Base-by-base conservation (phyloP, 371 early-diverging fungal genomes). In the Rhizopus arrhizus region DNA sequence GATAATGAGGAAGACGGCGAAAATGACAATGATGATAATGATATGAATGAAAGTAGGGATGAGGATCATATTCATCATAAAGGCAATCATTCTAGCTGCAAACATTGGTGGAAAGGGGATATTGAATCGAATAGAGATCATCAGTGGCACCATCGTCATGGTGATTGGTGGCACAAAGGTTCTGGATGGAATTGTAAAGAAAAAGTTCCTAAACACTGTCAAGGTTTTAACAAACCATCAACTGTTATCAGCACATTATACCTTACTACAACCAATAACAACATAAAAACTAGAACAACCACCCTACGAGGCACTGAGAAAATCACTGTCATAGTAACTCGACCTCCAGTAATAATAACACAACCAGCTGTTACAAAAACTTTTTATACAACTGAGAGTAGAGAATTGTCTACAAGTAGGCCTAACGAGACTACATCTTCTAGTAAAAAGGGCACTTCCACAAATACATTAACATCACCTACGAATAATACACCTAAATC, bases 1-100 rank as follows among this genome's bases (percentile, higher is more conserved):
- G 67, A 68, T 0, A 64, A 69, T 0, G 67, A 61, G 7, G 68
- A 64, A 15, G 66, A 76, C 22, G 62, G 66, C 12, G 74, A 74
- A 2, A 65, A 68, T 29, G 59, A 60, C 13, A 59, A 67, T 10
- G 52, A 55, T 15, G 49, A 51, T 16, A 51, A 51, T 8, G 9
- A 51, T n/a, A n/a, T n/a, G n/a, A n/a, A n/a, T n/a, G n/a, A n/a
- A n/a, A n/a, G n/a, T 34, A 51, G 34, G 1, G 51, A 34, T 35
- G 12, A 34, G 11, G 61, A 68, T 5, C 46, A 54, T 8, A 52
- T 4, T 32, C 7, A 48, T 6, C 49, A 48, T 29, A 48, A 29
- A 11, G 31, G 13, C 7, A 15, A 13, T 48, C 9, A 48, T 11
- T 10, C 56, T 51, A 51, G 34, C 3, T 51, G 36, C 52, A 51